Evolutionary conservation across 192 early-diverging fungal species (phyloP).

Genomic region (Backusella sp.): DNA sequence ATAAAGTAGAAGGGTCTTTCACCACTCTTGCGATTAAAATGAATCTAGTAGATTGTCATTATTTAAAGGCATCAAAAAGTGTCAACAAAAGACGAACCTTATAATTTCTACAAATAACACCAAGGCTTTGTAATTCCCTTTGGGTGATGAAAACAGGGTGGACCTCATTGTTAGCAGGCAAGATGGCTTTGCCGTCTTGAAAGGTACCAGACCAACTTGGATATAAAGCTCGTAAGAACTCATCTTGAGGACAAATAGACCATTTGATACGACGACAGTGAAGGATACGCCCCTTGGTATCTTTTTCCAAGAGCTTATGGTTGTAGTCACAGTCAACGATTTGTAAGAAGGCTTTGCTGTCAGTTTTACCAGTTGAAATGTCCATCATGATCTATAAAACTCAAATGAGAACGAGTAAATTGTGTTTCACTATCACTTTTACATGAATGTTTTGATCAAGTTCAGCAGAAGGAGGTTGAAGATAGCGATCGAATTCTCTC

Average conservation of each 20-base stretch:
- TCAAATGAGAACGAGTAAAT: not conserved
- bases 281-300: not conserved
- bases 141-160: not conserved
- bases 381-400: not conserved
- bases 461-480: not conserved
- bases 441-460: constrained; percentile 21
- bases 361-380: not conserved
- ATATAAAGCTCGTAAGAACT: not conserved
- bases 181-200: not conserved
- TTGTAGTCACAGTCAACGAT: not conserved
- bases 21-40: constrained; percentile 8
- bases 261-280: not conserved
- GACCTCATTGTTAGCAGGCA: not conserved
- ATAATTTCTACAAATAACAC: not conserved
- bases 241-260: not conserved
- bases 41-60: not conserved
- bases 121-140: not conserved
- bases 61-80: too few species aligned
- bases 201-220: not conserved
- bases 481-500: not conserved
- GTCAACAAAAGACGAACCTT: not conserved
- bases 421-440: constrained; percentile 19
- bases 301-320: not conserved
- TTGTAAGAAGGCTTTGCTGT: not conserved
- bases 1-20: not conserved